Conservation (phyloP, 768 basidiomycete species). For the Boletus pseudopeckii region DNA sequence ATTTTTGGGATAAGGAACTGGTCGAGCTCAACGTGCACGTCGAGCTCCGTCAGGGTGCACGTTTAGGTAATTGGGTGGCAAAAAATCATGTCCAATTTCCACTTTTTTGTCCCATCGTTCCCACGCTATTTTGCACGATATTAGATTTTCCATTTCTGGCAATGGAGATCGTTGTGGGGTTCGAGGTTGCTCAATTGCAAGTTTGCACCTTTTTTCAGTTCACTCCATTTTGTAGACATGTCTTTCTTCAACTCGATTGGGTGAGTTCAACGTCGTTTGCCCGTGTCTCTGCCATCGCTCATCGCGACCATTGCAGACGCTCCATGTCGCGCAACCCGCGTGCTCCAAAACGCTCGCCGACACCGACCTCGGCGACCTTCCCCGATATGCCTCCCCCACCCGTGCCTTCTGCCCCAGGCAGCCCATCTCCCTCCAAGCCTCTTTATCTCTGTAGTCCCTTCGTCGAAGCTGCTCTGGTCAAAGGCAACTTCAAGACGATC, state of each 20-base stretch:
- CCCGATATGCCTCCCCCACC: slow-evolving; percentile 43
- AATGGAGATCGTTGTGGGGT: slow-evolving; percentile 5
- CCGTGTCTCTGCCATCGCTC: slow-evolving; percentile 1
- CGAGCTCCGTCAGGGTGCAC: slow-evolving; percentile 7
- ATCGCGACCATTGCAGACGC: slow-evolving; percentile 42
- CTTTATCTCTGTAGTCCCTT: slow-evolving; percentile 93
- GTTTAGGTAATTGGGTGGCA: slow-evolving; percentile 11
- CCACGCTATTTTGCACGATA: slow-evolving; percentile 17
- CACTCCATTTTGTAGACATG: slow-evolving; percentile 38
- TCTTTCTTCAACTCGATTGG: slow-evolving; percentile 84
- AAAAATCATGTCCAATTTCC: background rate
- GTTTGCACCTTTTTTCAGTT: background rate
- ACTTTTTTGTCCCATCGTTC: slow-evolving; percentile 5
- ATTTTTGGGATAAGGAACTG: background rate
- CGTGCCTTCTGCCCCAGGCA: slow-evolving; percentile 38
- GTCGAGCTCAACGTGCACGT: slow-evolving; percentile 30
- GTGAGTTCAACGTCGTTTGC: slow-evolving; percentile 38
- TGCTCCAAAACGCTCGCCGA: slow-evolving; percentile 67
- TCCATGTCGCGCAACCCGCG: slow-evolving; percentile 76
- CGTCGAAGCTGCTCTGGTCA: slow-evolving; percentile 91
- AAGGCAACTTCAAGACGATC: slow-evolving; percentile 98
- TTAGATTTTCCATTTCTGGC: background rate
- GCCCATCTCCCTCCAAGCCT: slow-evolving; percentile 44
- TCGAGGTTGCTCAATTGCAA: background rate
- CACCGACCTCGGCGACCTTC: slow-evolving; percentile 67